Conservation (phyloP, 148 eudicot species). For the Fagopyrum tataricum region DNA sequence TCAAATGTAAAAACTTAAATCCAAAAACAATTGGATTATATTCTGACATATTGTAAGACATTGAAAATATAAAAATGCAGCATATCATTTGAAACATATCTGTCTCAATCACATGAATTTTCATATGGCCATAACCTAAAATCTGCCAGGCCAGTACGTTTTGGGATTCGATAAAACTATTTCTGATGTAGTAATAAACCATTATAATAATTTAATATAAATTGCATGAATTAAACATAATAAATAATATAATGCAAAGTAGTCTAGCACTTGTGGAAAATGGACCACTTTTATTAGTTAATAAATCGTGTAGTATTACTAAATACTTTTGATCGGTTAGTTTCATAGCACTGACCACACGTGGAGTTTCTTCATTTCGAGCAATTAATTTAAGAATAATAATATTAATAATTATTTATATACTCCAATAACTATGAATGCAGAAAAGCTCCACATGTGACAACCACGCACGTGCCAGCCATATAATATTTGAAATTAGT, state of each 20-base stretch:
- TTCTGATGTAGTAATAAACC: too few relatives aligned
- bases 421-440: neutral
- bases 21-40: slow-evolving; percentile 16
- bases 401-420: neutral
- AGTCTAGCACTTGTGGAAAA: too few relatives aligned
- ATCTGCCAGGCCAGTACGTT: neutral
- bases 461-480: neutral
- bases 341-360: too few relatives aligned
- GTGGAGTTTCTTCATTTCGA: neutral
- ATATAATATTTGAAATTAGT: too few relatives aligned
- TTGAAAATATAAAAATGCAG: neutral
- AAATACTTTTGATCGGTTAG: too few relatives aligned
- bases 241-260: too few relatives aligned
- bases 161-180: too few relatives aligned
- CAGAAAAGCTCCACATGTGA: neutral
- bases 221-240: too few relatives aligned
- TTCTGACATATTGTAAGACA: neutral
- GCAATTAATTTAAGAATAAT: too few relatives aligned
- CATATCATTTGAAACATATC: neutral
- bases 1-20: neutral
- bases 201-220: too few relatives aligned
- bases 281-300: too few relatives aligned
- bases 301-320: too few relatives aligned
- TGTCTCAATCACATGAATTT: neutral
- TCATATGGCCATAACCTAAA: neutral